Conservation (phyloP, 208 protist genomes). For the Perkinsela sp. region DNA sequence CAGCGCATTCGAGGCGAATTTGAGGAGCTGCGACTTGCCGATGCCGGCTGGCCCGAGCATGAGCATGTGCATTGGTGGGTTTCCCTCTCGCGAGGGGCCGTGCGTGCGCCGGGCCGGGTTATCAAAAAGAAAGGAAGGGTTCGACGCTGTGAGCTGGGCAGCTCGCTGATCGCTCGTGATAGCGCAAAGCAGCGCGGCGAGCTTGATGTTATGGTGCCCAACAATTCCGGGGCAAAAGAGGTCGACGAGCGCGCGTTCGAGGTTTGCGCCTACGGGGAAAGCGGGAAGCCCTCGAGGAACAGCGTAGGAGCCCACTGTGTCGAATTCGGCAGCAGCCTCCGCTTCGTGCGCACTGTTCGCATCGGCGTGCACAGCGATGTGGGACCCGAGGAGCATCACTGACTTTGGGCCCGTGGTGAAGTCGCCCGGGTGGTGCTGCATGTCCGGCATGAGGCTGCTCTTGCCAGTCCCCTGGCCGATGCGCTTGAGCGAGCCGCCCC, state of each 20-base stretch:
- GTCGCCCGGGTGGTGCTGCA: not conserved
- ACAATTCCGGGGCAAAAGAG: constrained; percentile 68
- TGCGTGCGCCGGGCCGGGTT: constrained; percentile 7
- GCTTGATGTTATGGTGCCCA: constrained; percentile 55
- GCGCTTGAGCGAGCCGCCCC: not conserved
- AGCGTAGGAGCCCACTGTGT: not conserved
- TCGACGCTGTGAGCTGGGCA: not conserved
- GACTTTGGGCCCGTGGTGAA: not conserved
- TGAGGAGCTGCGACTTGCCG: constrained; percentile 86
- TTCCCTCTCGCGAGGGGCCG: constrained; percentile 20
- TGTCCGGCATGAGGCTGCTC: not conserved
- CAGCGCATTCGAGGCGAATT: constrained; percentile 52
- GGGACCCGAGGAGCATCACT: not conserved
- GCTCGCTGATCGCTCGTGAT: not conserved
- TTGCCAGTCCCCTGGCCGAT: not conserved
- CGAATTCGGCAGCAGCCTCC: not conserved
- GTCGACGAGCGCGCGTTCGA: constrained; percentile 25
- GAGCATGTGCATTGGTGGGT: constrained; percentile 59
- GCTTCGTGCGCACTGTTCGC: not conserved
- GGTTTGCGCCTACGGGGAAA: not conserved
- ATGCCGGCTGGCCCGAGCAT: constrained; percentile 85
- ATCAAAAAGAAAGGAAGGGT: constrained; percentile 27
- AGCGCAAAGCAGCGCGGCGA: constrained; percentile 24
- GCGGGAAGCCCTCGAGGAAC: not conserved
- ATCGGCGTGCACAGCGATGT: not conserved